These are phyloP conservation scores for Pelargonium nanum DNA, from an alignment of 345 rosid species.

Conservation along the genomic window DNA sequence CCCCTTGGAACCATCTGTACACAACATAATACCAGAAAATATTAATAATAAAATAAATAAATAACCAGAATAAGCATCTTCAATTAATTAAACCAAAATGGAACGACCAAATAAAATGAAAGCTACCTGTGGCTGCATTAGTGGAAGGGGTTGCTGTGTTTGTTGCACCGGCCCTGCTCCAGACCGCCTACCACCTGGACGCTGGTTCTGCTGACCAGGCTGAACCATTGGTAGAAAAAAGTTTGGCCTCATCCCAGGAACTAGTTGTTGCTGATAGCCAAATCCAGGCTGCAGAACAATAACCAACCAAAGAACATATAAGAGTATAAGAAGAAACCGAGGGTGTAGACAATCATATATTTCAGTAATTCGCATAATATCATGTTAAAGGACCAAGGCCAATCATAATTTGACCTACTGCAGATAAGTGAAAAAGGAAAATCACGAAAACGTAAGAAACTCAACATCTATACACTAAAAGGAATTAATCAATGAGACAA, in stretches of 20 bases:
- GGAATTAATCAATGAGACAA: neutral
- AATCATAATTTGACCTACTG: no score
- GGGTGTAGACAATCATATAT: no score
- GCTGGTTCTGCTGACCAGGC: slow-evolving; percentile 19
- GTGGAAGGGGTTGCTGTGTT: slow-evolving; percentile 15
- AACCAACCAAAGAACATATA: no score
- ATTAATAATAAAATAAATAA: neutral
- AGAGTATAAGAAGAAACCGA: no score
- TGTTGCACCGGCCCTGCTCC: slow-evolving; percentile 29
- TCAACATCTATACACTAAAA: no score
- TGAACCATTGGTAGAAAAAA: slow-evolving; percentile 31
- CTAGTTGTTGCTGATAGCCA: slow-evolving; percentile 36
- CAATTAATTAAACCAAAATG: neutral
- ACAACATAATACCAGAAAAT: neutral
- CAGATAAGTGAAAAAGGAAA: no score
- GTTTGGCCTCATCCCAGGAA: slow-evolving; percentile 33
- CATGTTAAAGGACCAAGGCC: no score
- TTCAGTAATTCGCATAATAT: no score
- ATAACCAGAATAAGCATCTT: neutral
- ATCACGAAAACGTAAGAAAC: no score
- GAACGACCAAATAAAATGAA: neutral
- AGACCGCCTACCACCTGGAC: slow-evolving; percentile 26
- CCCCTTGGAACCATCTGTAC: slow-evolving; percentile 30
- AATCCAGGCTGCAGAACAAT: slow-evolving; percentile 24
- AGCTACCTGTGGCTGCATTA: slow-evolving; percentile 25